Base-by-base conservation (phyloP, 495 filamentous ascomycete species). In the Thermochaetoides thermophila region DNA sequence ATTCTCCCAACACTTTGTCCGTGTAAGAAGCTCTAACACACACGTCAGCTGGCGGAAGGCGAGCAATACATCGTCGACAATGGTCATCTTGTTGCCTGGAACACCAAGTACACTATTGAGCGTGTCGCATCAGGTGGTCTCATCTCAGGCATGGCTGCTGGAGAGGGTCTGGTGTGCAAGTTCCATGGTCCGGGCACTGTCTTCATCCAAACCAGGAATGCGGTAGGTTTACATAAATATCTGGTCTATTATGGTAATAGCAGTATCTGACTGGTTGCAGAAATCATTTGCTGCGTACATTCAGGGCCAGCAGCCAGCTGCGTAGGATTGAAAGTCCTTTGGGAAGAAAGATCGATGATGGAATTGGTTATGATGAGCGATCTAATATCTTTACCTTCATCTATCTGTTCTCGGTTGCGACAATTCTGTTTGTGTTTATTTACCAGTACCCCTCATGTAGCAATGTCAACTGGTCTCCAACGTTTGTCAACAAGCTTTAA, bases 31-130 rank as follows among this genome's bases (percentile, higher is more conserved):
- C 3, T 23, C 17, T 35, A 12, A 37, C 19, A 2, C 10, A 10
- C 15, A 33, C 15, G 17, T 17, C 37, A 89, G 77, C 67, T 94
- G 15, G 62, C 57, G 19, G 73, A 79, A 5, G 74, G 74, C 2
- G 87, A 96, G 48, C 73, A 73, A 35, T 97, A 93, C 53, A 80
- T 84, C 36, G 74, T 97, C 32, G 86, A 97, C 46, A 97, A 97
- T 46, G 87, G 86, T 7, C 85, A 97, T 42, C 63, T 97, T 5
- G 86, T 97, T 1, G 91, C 89, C 4, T 97, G 89, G 89, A 95
- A 95, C 48, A 87, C 82, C 53, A 81, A 91, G 40, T 97, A 96
- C 48, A 61, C 77, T 8, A 72, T 96, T 28, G 83, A 93, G 56
- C 78, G 91, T 7, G 80, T 85, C 8, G 74, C 89, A 0, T 84